These are phyloP conservation scores for Allantophomopsis lycopodina DNA, from an alignment of 2,329 filamentous ascomycete genomes.

Conservation along the genomic window DNA sequence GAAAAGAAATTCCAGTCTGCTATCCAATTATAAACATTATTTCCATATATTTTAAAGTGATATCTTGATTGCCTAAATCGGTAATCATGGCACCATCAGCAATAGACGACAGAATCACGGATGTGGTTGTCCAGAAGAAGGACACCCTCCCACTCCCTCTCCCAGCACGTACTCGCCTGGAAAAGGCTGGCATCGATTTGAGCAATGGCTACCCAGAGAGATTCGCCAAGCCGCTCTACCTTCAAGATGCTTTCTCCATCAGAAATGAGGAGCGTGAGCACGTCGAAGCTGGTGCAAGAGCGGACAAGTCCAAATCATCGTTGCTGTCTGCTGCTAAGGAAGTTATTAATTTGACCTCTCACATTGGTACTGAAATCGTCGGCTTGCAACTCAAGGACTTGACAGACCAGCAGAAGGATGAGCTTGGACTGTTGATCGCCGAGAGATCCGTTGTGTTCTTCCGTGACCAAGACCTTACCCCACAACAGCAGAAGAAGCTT, in stretches of 20 bases:
- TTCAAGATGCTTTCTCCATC: slow-evolving; percentile 58
- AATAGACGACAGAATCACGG: slow-evolving; percentile 45
- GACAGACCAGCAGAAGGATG: slow-evolving; percentile 24
- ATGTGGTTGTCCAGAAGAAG: slow-evolving; percentile 47
- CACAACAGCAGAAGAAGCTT: slow-evolving; percentile 44
- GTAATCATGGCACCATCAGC: slow-evolving; percentile 26
- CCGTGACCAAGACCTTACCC: slow-evolving; percentile 33
- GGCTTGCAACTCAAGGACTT: slow-evolving; percentile 25
- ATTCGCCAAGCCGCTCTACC: slow-evolving; percentile 49
- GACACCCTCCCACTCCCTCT: slow-evolving; percentile 49
- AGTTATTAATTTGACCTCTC: slow-evolving; percentile 34
- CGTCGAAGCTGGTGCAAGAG: slow-evolving; percentile 47
- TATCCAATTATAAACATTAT: too few relatives aligned
- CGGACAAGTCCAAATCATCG: slow-evolving; percentile 48
- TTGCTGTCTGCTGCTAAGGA: slow-evolving; percentile 47
- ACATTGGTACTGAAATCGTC: slow-evolving; percentile 26
- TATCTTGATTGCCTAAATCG: too few relatives aligned
- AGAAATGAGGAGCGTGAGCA: slow-evolving; percentile 39
- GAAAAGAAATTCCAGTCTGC: too few relatives aligned
- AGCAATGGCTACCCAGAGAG: slow-evolving; percentile 60
- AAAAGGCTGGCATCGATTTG: slow-evolving; percentile 56
- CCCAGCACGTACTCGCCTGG: slow-evolving; percentile 39
- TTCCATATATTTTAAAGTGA: too few relatives aligned
- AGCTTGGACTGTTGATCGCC: slow-evolving; percentile 26
- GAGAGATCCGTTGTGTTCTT: slow-evolving; percentile 30